Base-by-base conservation (phyloP, 306 rosid species). In the Lathyrus sativus region DNA sequence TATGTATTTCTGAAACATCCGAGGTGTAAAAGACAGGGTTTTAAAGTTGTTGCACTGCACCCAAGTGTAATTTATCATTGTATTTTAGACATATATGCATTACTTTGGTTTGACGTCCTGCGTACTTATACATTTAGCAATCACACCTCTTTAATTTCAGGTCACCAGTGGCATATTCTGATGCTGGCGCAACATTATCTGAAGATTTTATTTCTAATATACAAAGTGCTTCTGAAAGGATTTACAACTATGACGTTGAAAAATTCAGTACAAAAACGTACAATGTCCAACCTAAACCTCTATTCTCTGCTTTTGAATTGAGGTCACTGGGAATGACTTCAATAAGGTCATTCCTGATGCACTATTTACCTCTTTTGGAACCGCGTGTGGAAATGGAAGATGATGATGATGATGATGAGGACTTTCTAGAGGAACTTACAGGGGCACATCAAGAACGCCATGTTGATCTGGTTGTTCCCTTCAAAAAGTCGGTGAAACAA, bases 301-400 rank as follows among this genome's bases (percentile, higher is more conserved):
- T 92, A 29, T 85, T 78, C 65, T 89, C 98, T 14, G 98, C 95
- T 65, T 87, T 89, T 53, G 92, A 89, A 69, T 68, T 64, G 76
- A 81, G 62, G 80, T 5, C 85, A 12, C 61, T 92, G 5, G 79
- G 83, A 50, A 15, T 92, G 81, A 89, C 96, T 28, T 76, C 91
- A 14, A 1, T 89, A 39, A 85, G 96, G 80, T 84, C 96, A 1
- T 80, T 92, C 60, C 62, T 92, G 65, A 43, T 83, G 89, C 82
- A 80, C 69, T 92, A 84, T 76, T 84, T 89, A 80, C 98, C 95
- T 65, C 98, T 92, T 77, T 41, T 88, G 85, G 98, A 89, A 85
- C 91, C 92, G 46, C 92, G 60, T 63, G 50, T 86, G 10, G 82
- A 74, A 71, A 72, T 80, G 77, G 98, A 89, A 74, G 92, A 85